Evolutionary conservation across 371 early-diverging fungal genomes (phyloP).

Genomic region (Modicella reniformis): DNA sequence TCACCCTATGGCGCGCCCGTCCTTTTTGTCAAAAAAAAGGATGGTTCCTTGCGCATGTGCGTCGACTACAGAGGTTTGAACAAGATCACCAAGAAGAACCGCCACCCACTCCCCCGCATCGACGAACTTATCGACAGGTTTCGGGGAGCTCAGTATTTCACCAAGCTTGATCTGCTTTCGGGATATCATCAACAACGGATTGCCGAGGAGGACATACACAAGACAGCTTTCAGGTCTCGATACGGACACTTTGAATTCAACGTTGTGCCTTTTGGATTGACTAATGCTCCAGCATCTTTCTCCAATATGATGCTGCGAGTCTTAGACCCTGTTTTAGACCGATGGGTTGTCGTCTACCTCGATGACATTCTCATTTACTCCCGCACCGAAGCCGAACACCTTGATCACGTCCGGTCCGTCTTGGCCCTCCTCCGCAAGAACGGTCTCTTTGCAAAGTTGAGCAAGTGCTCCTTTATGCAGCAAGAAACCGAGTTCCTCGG

Average conservation of each 20-base stretch:
- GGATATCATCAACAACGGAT: constrained; percentile 4
- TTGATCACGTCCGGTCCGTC: constrained; percentile 52
- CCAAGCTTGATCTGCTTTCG: constrained; percentile 59
- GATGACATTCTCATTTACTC: constrained; percentile 72
- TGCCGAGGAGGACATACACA: constrained; percentile 7
- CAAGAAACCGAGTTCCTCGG: constrained; percentile 4
- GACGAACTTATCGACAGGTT: constrained; percentile 59
- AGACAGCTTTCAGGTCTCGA: constrained; percentile 54
- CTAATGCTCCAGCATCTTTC: constrained; percentile 59
- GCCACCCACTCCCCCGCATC: constrained; percentile 58
- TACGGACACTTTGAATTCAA: constrained; percentile 58
- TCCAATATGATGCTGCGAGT: constrained; percentile 56
- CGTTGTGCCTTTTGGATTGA: constrained; percentile 60
- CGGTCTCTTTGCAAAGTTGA: constrained; percentile 53
- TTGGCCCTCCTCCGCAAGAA: constrained; percentile 50
- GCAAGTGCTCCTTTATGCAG: constrained; percentile 58
- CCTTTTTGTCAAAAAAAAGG: too few relatives aligned
- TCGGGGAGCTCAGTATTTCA: constrained; percentile 53
- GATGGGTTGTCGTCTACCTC: constrained; percentile 59
- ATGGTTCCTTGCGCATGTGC: too few relatives aligned
- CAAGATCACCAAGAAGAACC: constrained; percentile 54
- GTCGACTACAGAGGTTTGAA: constrained; percentile 65
- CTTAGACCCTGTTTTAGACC: constrained; percentile 53
- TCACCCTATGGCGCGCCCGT: constrained; percentile 65
- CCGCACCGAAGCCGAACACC: constrained; percentile 59